Evolutionary conservation across 192 early-diverging fungal species (phyloP).

Genomic region (Gryganskiella cystojenkinii): DNA sequence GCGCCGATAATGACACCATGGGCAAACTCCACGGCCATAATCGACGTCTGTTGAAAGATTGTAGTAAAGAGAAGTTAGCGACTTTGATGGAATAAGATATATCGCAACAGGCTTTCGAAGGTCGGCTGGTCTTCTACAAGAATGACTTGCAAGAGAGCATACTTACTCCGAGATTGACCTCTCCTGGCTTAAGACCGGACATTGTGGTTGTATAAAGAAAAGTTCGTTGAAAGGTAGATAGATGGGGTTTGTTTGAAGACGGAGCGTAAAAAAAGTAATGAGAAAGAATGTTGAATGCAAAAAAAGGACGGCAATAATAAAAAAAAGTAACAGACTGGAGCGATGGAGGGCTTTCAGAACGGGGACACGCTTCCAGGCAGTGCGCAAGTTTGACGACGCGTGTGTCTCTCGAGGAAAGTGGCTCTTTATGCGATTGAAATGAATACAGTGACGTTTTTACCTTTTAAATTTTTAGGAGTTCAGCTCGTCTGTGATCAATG

Average conservation of each 20-base stretch:
- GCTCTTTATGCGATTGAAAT: not conserved
- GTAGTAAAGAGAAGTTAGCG: not conserved
- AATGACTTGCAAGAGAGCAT: not conserved
- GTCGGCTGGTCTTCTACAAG: not conserved
- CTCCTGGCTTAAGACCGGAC: slow-evolving; percentile 86
- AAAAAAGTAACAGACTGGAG: not conserved
- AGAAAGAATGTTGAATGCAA: too few relatives aligned
- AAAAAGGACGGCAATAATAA: too few relatives aligned
- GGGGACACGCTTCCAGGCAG: not conserved
- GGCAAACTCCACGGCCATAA: slow-evolving; percentile 93
- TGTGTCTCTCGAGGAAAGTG: not conserved
- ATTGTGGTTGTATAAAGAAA: slow-evolving; percentile 4
- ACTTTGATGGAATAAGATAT: not conserved
- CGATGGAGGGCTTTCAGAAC: not conserved
- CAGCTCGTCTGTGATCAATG: too few relatives aligned
- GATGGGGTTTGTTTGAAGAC: too few relatives aligned
- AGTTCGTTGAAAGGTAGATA: not conserved
- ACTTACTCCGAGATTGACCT: slow-evolving; percentile 94
- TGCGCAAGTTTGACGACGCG: not conserved
- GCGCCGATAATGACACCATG: slow-evolving; percentile 97
- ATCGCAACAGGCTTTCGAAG: not conserved
- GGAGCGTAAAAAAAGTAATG: too few relatives aligned
- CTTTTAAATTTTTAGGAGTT: too few relatives aligned
- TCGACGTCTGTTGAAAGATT: slow-evolving; percentile 81
- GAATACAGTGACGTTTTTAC: not conserved